phyloP scores from a whole-genome alignment of 805 yeast genomes.

The Wickerhamiella kurtzmanii region DNA sequence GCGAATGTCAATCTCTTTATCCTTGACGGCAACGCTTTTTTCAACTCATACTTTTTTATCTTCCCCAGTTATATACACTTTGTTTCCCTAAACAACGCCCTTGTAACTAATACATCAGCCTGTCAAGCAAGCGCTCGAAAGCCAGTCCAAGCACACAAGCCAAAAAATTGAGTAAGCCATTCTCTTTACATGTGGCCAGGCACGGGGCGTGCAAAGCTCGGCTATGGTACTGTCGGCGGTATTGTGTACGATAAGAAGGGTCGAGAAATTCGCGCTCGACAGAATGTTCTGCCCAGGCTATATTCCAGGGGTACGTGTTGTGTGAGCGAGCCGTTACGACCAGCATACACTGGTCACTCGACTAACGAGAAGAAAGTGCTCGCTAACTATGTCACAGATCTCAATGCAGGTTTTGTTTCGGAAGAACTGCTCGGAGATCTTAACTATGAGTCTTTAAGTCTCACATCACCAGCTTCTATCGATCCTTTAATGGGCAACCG shows the following conservation, averaged over 20 bases:
- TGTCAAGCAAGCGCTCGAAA: background rate
- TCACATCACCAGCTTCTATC: conserved; percentile 5
- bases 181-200: conserved; percentile 12
- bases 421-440: background rate
- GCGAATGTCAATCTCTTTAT: too few relatives aligned
- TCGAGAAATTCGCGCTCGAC: conserved; percentile 3
- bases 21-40: too few relatives aligned
- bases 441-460: conserved; percentile 6
- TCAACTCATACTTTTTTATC: too few relatives aligned
- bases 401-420: background rate
- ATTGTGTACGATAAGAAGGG: conserved; percentile 4
- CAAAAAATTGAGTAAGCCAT: background rate
- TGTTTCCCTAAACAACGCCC: too few relatives aligned
- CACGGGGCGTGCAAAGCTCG: conserved; percentile 2
- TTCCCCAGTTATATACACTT: too few relatives aligned
- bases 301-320: background rate
- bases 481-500: conserved; percentile 12
- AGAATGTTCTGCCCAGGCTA: background rate
- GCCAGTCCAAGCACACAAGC: too few relatives aligned
- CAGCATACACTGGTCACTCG: background rate
- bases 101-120: too few relatives aligned
- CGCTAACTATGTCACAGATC: background rate
- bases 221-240: conserved; percentile 13
- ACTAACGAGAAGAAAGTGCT: background rate
- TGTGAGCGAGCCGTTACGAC: conserved; percentile 1